A percentile compares a stretch with the other conserved stretches of the same genome.
Conservation (phyloP, 2,329 filamentous ascomycete species). For the Sclerotinia sclerotiorum region DNA sequence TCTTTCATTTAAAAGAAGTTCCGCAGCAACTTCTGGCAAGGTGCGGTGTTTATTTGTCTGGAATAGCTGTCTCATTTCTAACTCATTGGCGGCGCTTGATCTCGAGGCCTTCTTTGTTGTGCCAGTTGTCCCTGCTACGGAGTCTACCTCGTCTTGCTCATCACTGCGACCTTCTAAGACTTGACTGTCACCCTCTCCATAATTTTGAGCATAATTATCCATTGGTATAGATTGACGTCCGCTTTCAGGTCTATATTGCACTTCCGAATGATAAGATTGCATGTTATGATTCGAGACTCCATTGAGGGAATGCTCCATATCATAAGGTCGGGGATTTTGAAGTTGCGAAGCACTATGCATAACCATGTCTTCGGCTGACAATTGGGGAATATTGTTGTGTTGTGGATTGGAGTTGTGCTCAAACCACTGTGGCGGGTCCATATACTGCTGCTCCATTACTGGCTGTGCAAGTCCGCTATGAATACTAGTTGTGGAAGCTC, state of each 20-base stretch:
- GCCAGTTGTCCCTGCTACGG: constrained; percentile 47
- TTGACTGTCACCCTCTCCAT: constrained; percentile 58
- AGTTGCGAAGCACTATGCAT: constrained; percentile 58
- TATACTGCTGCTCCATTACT: constrained; percentile 37
- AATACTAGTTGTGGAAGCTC: constrained; percentile 50
- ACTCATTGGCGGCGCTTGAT: constrained; percentile 75
- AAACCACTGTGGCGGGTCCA: constrained; percentile 39
- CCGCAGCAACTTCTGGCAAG: constrained; percentile 69
- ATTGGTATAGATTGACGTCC: constrained; percentile 53
- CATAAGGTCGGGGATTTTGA: constrained; percentile 50
- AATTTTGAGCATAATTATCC: constrained; percentile 56
- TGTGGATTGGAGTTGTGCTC: constrained; percentile 36
- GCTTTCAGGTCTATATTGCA: constrained; percentile 40
- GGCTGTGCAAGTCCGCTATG: constrained; percentile 41
- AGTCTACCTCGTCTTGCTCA: constrained; percentile 57
- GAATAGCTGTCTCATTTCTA: constrained; percentile 76
- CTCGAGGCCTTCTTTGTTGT: constrained; percentile 59
- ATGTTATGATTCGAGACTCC: constrained; percentile 46
- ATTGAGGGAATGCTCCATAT: constrained; percentile 53
- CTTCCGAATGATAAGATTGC: constrained; percentile 48
- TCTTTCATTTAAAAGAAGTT: constrained; percentile 76
- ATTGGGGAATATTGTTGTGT: constrained; percentile 39
- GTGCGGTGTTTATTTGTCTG: constrained; percentile 65
- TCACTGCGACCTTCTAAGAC: constrained; percentile 57
- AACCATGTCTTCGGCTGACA: constrained; percentile 60